Percentiles rank a stretch among this genome's conserved stretches.
Conservation (phyloP, 192 early-diverging fungal genomes). For the Backusella mclennaniae region DNA sequence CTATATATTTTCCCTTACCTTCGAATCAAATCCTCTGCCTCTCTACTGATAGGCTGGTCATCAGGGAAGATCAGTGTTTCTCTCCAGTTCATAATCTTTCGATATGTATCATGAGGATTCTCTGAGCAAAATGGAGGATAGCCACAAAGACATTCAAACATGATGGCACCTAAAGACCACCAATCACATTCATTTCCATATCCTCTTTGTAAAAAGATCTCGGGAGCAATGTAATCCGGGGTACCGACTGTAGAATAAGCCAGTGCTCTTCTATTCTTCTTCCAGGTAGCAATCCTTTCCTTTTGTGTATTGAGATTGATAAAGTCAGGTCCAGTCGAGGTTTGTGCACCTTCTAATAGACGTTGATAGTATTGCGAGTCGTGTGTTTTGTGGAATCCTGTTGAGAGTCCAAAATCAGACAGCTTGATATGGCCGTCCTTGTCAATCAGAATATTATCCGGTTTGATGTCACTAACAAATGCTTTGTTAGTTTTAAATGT, state of each 20-base stretch:
- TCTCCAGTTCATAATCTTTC: conserved; percentile 97
- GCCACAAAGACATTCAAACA: conserved; percentile 98
- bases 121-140: conserved; percentile 99
- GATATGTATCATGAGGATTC: conserved; percentile 93
- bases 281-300: conserved; percentile 98
- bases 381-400: conserved; percentile 99
- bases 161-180: conserved; percentile 99
- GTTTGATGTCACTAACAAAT: conserved; percentile 69
- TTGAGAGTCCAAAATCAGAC: conserved; percentile 99
- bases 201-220: conserved; percentile 92
- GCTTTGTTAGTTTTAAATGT: too few species aligned
- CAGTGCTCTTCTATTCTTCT: conserved; percentile 90
- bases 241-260: conserved; percentile 99
- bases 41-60: conserved; percentile 86
- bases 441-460: conserved; percentile 92
- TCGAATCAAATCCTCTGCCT: conserved; percentile 91
- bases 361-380: conserved; percentile 95
- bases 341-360: conserved; percentile 64
- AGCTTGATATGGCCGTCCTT: conserved; percentile 98
- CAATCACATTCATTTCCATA: conserved; percentile 99
- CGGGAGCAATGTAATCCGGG: conserved; percentile 93
- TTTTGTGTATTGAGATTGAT: conserved; percentile 90
- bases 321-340: conserved; percentile 57
- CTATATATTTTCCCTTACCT: conserved; percentile 41
- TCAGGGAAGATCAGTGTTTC: conserved; percentile 90